Evolutionary conservation across 1,284 basidiomycete species (phyloP).

Genomic region (Retiboletus fuscus): DNA sequence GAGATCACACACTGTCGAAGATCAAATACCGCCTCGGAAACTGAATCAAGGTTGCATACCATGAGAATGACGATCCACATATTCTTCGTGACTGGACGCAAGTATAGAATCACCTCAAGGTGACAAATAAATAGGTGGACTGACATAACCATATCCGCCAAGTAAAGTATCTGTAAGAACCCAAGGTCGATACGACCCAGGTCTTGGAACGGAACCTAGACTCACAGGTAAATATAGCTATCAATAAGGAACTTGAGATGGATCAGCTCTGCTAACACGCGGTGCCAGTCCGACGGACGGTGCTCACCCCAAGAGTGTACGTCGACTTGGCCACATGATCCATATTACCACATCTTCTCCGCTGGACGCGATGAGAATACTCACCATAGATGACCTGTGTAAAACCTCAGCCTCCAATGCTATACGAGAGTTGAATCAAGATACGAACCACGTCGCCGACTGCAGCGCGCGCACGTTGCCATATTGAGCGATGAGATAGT

Average conservation of each 20-base stretch:
- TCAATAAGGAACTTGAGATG: constrained; percentile 42
- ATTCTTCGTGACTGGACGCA: constrained; percentile 36
- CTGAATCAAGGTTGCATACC: constrained; percentile 24
- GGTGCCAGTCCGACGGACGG: neutral
- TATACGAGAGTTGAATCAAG: neutral
- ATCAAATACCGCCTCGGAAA: constrained; percentile 6
- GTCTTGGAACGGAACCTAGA: neutral
- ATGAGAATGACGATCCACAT: constrained; percentile 39
- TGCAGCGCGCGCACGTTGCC: constrained; percentile 23
- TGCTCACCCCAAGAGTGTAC: constrained; percentile 42
- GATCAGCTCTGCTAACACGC: constrained; percentile 21
- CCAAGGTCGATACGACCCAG: neutral
- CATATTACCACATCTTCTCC: neutral
- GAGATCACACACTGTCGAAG: constrained; percentile 34
- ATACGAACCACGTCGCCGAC: constrained; percentile 39
- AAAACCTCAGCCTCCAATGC: neutral
- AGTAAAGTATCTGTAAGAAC: constrained; percentile 42
- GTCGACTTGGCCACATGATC: constrained; percentile 29
- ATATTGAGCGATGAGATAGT: constrained; percentile 39
- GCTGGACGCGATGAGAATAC: constrained; percentile 8
- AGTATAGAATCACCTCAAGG: neutral
- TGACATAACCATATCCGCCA: constrained; percentile 49
- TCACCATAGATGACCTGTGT: constrained; percentile 37
- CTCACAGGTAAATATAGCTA: constrained; percentile 47
- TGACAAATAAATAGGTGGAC: constrained; percentile 14